Base-by-base conservation (phyloP, 345 rosid species). In the Aethionema arabicum region DNA sequence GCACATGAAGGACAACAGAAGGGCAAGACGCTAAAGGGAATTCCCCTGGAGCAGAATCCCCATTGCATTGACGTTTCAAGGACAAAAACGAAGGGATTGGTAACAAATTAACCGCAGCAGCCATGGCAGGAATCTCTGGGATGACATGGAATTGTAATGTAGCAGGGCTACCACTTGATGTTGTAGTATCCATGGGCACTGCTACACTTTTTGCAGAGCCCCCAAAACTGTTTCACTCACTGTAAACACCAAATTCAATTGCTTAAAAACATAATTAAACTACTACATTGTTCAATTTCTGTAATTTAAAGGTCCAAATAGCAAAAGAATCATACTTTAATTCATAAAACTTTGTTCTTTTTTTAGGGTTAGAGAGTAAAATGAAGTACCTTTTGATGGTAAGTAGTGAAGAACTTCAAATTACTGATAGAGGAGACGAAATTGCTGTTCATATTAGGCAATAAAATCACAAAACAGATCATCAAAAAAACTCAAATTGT, bases 131-230 rank as follows among this genome's bases (percentile, higher is more conserved):
- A 43, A 33, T 63, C 59, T 65, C 75, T 0, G 52, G 32, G 11
- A 71, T 58, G 55, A 29, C 65, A 58, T 38, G 61, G 56, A 63
- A 59, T 53, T 58, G 66, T 37, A 71, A 56, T 12, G 68, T 56
- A 56, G 68, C 41, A 37, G 68, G 63, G 21, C 49, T 54, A 41
- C 74, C 59, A 55, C 44, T 70, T 41, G 74, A 62, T 32, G 68
- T 41, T 31, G 73, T 46, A 55, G 74, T 35, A 49, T 70, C 74
- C 74, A 70, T 56, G 38, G 51, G n/a, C 74, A 69, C 67, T 68
- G 39, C 54, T 66, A 38, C 32, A 33, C 11, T 54, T 55, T 21
- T 45, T 29, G 48, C 70, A 66, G 51, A 38, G 56, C 35, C 63
- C 67, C 27, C 27, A 21, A 53, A 60, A 59, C 48, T 40, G 51